A percentile compares a stretch with the other conserved stretches of the same genome.
Evolutionary conservation across 768 basidiomycete genomes (phyloP).

Genomic region (Pleurotus giganteus): DNA sequence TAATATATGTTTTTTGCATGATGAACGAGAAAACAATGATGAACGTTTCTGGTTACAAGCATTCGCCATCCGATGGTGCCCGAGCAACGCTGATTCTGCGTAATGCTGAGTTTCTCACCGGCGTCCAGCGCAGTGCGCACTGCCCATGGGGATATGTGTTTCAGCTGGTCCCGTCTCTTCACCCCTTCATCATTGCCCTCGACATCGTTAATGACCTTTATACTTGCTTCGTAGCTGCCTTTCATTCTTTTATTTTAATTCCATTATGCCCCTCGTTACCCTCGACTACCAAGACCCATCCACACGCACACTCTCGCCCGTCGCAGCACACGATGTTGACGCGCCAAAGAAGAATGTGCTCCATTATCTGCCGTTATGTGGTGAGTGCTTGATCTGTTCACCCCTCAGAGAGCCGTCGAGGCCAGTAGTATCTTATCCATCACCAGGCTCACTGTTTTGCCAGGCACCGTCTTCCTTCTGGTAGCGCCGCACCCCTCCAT

Average conservation of each 20-base stretch:
- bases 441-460: neutral
- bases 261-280: conserved; percentile 11
- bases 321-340: conserved; percentile 24
- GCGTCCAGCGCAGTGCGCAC: too few relatives aligned
- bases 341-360: conserved; percentile 47
- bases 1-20: too few relatives aligned
- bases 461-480: conserved; percentile 51
- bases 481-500: conserved; percentile 75
- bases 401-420: neutral
- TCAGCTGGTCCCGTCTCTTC: too few relatives aligned
- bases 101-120: too few relatives aligned
- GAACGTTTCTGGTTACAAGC: too few relatives aligned
- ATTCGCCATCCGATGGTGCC: too few relatives aligned
- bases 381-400: conserved; percentile 31
- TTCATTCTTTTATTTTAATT: neutral
- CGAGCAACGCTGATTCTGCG: too few relatives aligned
- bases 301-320: conserved; percentile 15
- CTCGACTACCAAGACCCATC: conserved; percentile 13
- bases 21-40: too few relatives aligned
- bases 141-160: too few relatives aligned
- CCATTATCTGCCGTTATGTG: conserved; percentile 54
- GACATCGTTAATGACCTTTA: neutral
- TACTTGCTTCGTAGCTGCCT: neutral
- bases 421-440: neutral
- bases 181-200: too few relatives aligned